These are phyloP conservation scores for Cercis canadensis DNA, from an alignment of 306 rosid species.

Conservation along the genomic window DNA sequence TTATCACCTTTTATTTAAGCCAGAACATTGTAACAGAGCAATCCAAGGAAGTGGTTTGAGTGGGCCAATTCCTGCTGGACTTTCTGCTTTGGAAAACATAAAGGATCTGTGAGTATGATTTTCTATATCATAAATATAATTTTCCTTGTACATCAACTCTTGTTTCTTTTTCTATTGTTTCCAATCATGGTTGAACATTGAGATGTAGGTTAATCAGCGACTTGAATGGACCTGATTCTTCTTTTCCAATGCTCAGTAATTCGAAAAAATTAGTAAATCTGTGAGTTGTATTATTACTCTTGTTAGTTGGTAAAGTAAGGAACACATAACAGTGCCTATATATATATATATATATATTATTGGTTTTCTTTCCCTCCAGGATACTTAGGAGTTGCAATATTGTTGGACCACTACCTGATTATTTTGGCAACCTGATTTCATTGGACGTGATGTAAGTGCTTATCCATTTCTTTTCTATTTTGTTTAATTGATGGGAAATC, in stretches of 20 bases:
- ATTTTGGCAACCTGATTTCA: not conserved
- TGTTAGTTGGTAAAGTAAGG: too few relatives aligned
- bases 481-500: too few relatives aligned
- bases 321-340: too few relatives aligned
- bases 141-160: not conserved
- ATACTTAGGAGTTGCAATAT: constrained; percentile 53
- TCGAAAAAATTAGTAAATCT: constrained; percentile 45
- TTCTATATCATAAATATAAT: not conserved
- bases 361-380: too few relatives aligned
- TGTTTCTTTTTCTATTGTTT: not conserved
- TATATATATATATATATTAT: too few relatives aligned
- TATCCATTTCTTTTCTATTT: not conserved
- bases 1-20: too few relatives aligned
- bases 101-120: constrained; percentile 59
- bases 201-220: constrained; percentile 83
- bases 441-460: constrained; percentile 30
- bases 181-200: constrained; percentile 71
- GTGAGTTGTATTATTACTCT: too few relatives aligned
- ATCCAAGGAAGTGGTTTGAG: constrained; percentile 74
- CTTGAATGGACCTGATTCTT: constrained; percentile 61
- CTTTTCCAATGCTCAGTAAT: constrained; percentile 53
- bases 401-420: constrained; percentile 38
- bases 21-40: too few relatives aligned
- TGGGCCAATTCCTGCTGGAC: constrained; percentile 76
- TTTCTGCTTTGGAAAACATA: constrained; percentile 52